phyloP scores from a whole-genome alignment of 495 filamentous ascomycete genomes.

The Xeromyces bisporus region DNA sequence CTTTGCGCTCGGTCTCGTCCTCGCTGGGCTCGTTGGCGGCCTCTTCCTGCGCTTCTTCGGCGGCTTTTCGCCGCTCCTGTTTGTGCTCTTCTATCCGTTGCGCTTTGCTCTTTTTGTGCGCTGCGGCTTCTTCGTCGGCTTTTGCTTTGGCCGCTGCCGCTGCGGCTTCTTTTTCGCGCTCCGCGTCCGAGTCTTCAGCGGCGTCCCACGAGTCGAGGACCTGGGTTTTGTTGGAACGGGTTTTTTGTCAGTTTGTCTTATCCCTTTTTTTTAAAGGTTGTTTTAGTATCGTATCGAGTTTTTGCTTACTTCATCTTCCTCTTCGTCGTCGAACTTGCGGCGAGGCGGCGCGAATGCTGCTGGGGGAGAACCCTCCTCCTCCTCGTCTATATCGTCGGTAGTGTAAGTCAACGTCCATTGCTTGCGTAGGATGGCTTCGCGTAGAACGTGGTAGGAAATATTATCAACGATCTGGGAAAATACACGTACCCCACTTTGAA shows the following conservation, averaged over 20 bases:
- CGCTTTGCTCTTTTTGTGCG: constrained; percentile 77
- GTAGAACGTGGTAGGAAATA: background rate
- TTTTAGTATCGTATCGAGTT: constrained; percentile 2
- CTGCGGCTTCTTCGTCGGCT: constrained; percentile 77
- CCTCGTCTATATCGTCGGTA: constrained; percentile 56
- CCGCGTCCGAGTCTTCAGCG: constrained; percentile 89
- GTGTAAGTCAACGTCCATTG: background rate
- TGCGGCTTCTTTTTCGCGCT: constrained; percentile 85
- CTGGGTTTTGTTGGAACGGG: constrained; percentile 21
- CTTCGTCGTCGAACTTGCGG: constrained; percentile 83
- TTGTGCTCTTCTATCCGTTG: constrained; percentile 73
- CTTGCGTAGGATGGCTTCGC: background rate
- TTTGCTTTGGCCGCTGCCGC: constrained; percentile 76
- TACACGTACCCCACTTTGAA: constrained; percentile 34
- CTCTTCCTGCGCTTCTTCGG: constrained; percentile 33
- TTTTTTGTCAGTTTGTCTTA: background rate
- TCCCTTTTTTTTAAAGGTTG: constrained; percentile 1
- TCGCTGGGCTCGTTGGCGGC: constrained; percentile 47
- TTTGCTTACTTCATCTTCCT: constrained; percentile 65
- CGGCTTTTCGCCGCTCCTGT: constrained; percentile 24
- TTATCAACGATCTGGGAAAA: background rate
- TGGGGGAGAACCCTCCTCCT: constrained; percentile 49
- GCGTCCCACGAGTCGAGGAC: constrained; percentile 96
- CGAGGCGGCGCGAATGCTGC: constrained; percentile 37
- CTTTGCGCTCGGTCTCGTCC: constrained; percentile 52